These are phyloP conservation scores for Pichia sp. DNA, from an alignment of 1,139 yeast species.

Conservation along the genomic window DNA sequence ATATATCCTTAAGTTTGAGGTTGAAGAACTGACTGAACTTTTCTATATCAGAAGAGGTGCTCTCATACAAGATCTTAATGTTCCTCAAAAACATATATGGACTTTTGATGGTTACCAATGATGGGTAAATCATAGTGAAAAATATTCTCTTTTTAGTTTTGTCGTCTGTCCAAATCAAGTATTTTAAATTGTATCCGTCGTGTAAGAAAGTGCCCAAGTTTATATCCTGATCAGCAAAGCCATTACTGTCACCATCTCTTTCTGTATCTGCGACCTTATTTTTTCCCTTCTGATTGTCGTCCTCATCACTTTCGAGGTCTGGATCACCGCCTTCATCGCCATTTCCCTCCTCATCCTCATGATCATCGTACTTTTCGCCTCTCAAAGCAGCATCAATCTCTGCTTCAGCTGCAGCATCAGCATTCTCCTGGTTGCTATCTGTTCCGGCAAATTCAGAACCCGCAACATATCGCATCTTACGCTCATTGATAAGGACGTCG, in stretches of 20 bases:
- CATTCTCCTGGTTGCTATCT: conserved; percentile 7
- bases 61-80: conserved; percentile 22
- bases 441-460: conserved; percentile 16
- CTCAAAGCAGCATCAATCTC: conserved; percentile 7
- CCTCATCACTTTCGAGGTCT: conserved; percentile 5
- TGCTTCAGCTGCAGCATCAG: conserved; percentile 13
- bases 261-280: conserved; percentile 19
- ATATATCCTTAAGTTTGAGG: conserved; percentile 17
- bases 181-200: conserved; percentile 29
- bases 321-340: conserved; percentile 1
- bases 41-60: conserved; percentile 12
- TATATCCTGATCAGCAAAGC: conserved; percentile 9
- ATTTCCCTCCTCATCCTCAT: conserved; percentile 7
- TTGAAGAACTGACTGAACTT: conserved; percentile 25
- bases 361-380: conserved; percentile 3
- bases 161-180: conserved; percentile 20
- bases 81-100: conserved; percentile 29
- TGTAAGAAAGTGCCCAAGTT: conserved; percentile 28
- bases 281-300: conserved; percentile 14
- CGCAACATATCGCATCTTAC: conserved; percentile 28
- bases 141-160: conserved; percentile 19
- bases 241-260: too few species aligned
- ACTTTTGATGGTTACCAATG: conserved; percentile 27
- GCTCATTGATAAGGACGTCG: conserved; percentile 40
- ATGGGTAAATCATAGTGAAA: conserved; percentile 28